These are phyloP conservation scores for Malassezia arunalokei DNA, from an alignment of 1,284 basidiomycete genomes.

Conservation along the genomic window DNA sequence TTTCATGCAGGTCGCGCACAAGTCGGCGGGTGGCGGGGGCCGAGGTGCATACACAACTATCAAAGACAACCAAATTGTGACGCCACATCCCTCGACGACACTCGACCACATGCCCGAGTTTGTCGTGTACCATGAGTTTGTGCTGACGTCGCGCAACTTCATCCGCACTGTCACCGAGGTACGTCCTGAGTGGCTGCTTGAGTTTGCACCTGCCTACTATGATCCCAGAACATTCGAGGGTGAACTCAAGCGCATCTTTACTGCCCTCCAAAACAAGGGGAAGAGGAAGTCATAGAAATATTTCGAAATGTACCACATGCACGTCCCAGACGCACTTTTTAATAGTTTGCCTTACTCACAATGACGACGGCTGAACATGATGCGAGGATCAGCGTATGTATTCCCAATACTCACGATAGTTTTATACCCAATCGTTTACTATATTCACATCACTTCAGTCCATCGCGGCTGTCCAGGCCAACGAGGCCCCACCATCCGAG, in stretches of 20 bases:
- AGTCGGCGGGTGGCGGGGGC: slow-evolving; percentile 46
- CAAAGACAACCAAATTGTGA: slow-evolving; percentile 86
- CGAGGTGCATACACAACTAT: slow-evolving; percentile 55
- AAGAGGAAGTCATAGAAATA: too few species aligned
- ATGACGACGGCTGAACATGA: not conserved
- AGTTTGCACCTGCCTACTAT: slow-evolving; percentile 68
- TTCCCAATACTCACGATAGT: not conserved
- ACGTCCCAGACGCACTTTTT: not conserved
- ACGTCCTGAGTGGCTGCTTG: slow-evolving; percentile 77
- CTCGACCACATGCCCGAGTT: slow-evolving; percentile 87
- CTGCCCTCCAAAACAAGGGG: slow-evolving; percentile 11
- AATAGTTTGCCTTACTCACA: not conserved
- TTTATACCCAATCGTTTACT: slow-evolving; percentile 35
- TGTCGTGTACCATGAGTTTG: slow-evolving; percentile 94
- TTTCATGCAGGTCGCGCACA: slow-evolving; percentile 97
- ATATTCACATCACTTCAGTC: slow-evolving; percentile 36
- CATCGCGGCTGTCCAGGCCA: slow-evolving; percentile 7
- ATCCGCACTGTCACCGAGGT: slow-evolving; percentile 87
- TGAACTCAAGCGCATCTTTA: slow-evolving; percentile 36
- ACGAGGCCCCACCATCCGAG: slow-evolving; percentile 4
- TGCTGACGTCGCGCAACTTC: slow-evolving; percentile 73
- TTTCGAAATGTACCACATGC: too few species aligned
- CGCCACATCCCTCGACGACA: slow-evolving; percentile 87
- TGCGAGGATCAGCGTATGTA: slow-evolving; percentile 8
- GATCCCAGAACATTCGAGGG: slow-evolving; percentile 49